Conservation (phyloP, 208 protist species). For the Naegleria gruberi region DNA sequence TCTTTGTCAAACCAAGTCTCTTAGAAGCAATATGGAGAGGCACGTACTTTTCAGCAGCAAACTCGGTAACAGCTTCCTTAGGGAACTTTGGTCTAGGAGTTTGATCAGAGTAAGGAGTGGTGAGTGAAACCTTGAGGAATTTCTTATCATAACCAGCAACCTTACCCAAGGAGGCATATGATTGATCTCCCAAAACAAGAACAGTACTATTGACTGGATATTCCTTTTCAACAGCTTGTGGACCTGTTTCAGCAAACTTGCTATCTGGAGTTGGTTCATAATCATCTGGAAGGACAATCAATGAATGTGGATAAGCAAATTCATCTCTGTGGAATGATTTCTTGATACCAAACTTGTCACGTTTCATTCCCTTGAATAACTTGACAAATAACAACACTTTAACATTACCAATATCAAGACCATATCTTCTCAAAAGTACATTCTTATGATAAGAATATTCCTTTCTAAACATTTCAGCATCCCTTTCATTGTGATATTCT, state of each 20-base stretch:
- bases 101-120: neutral
- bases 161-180: neutral
- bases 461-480: neutral
- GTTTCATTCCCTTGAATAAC: constrained; percentile 18
- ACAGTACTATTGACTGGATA: neutral
- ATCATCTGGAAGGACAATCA: neutral
- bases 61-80: neutral
- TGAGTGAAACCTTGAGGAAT: neutral
- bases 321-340: neutral
- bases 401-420: neutral
- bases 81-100: neutral
- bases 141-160: neutral
- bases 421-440: neutral
- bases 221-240: neutral
- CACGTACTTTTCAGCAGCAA: neutral
- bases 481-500: neutral
- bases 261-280: neutral
- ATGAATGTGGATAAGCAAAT: neutral
- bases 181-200: neutral
- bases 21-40: neutral
- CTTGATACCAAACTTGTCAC: neutral
- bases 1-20: neutral
- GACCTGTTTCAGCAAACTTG: neutral
- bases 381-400: constrained; percentile 4
- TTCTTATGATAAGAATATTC: neutral